These are phyloP conservation scores for Ceratocystis diversiconidia DNA, from an alignment of 2,329 filamentous ascomycete species.

Conservation along the genomic window DNA sequence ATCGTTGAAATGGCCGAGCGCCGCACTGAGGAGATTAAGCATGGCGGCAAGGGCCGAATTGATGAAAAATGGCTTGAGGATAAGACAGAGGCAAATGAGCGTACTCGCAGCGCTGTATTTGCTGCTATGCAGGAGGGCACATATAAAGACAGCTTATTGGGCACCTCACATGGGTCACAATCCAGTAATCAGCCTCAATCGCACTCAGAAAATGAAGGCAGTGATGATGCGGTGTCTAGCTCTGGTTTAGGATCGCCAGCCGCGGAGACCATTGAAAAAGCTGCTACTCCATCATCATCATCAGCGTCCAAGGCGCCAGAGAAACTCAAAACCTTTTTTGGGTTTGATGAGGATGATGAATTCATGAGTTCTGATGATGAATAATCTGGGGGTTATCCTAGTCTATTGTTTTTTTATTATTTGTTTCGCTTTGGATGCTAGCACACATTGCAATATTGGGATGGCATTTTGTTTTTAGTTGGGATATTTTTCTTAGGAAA, in stretches of 20 bases:
- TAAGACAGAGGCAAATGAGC: slow-evolving; percentile 78
- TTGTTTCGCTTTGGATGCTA: slow-evolving; percentile 1
- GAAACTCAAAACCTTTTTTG: slow-evolving; percentile 45
- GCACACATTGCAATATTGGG: neutral
- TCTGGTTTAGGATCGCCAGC: slow-evolving; percentile 18
- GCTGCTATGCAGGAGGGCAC: slow-evolving; percentile 52
- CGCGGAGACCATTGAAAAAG: neutral
- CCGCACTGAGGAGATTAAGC: slow-evolving; percentile 68
- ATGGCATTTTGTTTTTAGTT: neutral
- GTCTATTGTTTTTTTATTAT: neutral
- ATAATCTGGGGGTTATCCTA: neutral
- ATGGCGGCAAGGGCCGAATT: slow-evolving; percentile 52
- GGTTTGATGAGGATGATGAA: slow-evolving; percentile 68
- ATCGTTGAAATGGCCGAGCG: slow-evolving; percentile 75
- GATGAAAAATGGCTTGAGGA: slow-evolving; percentile 92
- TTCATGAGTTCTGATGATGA: slow-evolving; percentile 51
- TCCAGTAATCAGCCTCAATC: slow-evolving; percentile 25
- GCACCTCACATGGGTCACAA: slow-evolving; percentile 36
- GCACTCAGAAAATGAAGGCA: slow-evolving; percentile 22
- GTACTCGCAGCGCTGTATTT: slow-evolving; percentile 62
- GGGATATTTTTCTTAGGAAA: neutral
- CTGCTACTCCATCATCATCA: neutral
- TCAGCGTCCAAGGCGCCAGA: slow-evolving; percentile 25
- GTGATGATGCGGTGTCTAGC: neutral
- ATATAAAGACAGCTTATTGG: slow-evolving; percentile 45